Base-by-base conservation (phyloP, 306 rosid genomes). In the Casuarina cunninghamiana region DNA sequence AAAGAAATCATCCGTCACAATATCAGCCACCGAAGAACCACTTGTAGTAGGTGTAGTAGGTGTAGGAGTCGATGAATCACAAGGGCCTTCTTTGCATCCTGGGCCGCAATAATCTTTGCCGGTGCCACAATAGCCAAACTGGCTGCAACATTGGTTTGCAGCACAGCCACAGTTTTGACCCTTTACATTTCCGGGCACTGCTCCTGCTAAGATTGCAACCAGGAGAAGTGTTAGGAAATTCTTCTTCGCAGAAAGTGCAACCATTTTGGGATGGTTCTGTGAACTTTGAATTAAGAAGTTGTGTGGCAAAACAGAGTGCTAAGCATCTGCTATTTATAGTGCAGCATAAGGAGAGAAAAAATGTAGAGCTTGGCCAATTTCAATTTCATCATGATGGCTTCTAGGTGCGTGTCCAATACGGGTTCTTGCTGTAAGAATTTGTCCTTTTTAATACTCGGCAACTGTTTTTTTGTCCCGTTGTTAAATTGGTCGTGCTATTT, bases 151-250 rank as follows among this genome's bases (percentile, higher is more conserved):
- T 16, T 81, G 35, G 44, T 73, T 85, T 10, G 88, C 44, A 0
- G 69, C 87, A 72, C 97, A 92, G 3, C 96, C 93, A 50, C 97
- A 92, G 38, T 86, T 84, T 60, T 86, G 87, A 4, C 79, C 90
- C 62, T 19, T 70, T 5, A 76, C 81, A 32, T 12, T 3, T 10
- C 53, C 10, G 12, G 51, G 73, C 15, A 49, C 72, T 1, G 71
- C 61, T 42, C 72, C 44, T 5, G 61, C 73, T 19, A 75, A 21
- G n/a, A 77, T 5, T n/a, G 80, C 84, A 0, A 78, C 65, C 39
- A 74, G 6, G 43, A 81, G 46, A 45, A 49, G 17, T 51, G 46
- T 19, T 10, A 78, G 42, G 2, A 76, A 19, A 26, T 61, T 13
- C 2, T n/a, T 75, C 43, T 48, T 67, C 63, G 46, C 26, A 19